Evolutionary conservation across 768 basidiomycete genomes (phyloP).

Genomic region (Pulveroboletus ravenelii): DNA sequence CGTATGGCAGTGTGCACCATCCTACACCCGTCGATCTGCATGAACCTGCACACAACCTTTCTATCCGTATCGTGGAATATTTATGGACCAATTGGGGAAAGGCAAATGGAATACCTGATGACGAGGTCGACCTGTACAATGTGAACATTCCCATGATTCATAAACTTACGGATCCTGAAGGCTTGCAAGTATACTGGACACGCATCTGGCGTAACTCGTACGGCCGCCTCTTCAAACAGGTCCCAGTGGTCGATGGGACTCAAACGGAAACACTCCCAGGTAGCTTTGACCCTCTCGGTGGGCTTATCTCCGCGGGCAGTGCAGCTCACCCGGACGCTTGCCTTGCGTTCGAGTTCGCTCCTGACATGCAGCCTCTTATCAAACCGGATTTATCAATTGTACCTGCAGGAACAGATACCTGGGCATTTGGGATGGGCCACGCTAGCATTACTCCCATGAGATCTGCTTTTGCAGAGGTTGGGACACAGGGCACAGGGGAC

Average conservation of each 20-base stretch:
- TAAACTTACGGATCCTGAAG: constrained; percentile 51
- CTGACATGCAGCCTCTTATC: constrained; percentile 66
- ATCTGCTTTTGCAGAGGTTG: constrained; percentile 63
- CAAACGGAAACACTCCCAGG: constrained; percentile 32
- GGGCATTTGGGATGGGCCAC: constrained; percentile 68
- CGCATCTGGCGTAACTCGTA: constrained; percentile 83
- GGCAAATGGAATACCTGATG: constrained; percentile 50
- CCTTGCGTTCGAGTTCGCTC: constrained; percentile 73
- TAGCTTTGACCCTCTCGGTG: constrained; percentile 39
- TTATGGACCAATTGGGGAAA: constrained; percentile 85
- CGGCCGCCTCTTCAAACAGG: constrained; percentile 67
- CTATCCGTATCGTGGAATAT: constrained; percentile 60
- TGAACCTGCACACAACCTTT: constrained; percentile 70
- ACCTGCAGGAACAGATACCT: constrained; percentile 78
- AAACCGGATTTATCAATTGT: constrained; percentile 51
- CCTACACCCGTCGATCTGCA: constrained; percentile 58
- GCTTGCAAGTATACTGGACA: constrained; percentile 74
- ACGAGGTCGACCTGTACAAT: constrained; percentile 78
- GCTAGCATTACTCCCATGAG: constrained; percentile 76
- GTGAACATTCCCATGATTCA: constrained; percentile 85
- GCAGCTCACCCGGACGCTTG: constrained; percentile 23
- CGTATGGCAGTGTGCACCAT: constrained; percentile 75
- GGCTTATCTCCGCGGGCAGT: neutral
- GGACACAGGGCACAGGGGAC: neutral
- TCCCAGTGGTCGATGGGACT: constrained; percentile 21